Base-by-base conservation (phyloP, 345 rosid genomes). In the Iberis pinnata region DNA sequence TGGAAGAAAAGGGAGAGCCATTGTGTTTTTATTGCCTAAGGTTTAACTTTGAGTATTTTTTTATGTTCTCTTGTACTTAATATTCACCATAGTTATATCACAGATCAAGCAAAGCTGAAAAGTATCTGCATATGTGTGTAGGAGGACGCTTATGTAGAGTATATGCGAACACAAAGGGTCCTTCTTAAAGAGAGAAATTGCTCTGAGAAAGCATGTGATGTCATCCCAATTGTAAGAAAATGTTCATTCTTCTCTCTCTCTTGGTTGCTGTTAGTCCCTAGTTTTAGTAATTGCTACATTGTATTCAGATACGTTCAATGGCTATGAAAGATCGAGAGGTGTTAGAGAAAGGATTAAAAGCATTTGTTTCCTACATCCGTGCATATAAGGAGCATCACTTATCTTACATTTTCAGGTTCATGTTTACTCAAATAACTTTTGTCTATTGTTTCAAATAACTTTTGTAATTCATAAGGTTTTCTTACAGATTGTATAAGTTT, bases 311-410 rank as follows among this genome's bases (percentile, higher is more conserved):
- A 56, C 76, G 88, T 8, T 57, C 82, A 56, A 77, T 79, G 43
- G 95, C 96, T 18, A 77, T 24, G 69, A 77, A 74, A 66, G 95
- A 88, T 51, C 76, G 95, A 9, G 86, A 80, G 73, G 88, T 92
- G 62, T 79, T 92, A 89, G 95, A 84, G 73, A 92, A 84, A 67
- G 95, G 95, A 67, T 67, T 77, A 6, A 83, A 79, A 68, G 98
- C 96, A 25, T 92, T 88, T 80, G 96, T 92, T 65, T 92, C 96
- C 14, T 79, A 55, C 69, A 70, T 90, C 44, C 89, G 88, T 63
- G 95, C 89, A 39, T 90, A 90, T 56, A 90, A 90, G 62, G 95
- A 87, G 69, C 96, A 90, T 77, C 84, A 79, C 35, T 84, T 95
- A 70, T 73, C 77, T 12, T 80, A 71, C 72, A 87, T 84, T 63